phyloP scores from a whole-genome alignment of 225 moss, liverwort and hornwort genomes.

The Asterella californica region DNA sequence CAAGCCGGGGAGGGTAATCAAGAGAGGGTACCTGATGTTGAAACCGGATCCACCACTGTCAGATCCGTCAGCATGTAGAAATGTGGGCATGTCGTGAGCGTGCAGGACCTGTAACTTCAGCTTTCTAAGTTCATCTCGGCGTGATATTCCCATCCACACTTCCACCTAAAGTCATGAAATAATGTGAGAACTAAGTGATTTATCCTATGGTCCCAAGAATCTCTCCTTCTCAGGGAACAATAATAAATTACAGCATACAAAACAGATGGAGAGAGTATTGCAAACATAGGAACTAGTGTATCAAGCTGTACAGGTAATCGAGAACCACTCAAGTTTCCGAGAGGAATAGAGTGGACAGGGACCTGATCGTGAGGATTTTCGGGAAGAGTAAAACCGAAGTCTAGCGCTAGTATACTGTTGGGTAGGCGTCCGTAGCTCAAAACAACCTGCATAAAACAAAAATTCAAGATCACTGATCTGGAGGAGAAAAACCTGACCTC shows the following conservation, averaged over 20 bases:
- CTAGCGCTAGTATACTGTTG: constrained; percentile 78
- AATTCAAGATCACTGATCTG: background rate
- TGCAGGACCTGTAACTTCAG: constrained; percentile 72
- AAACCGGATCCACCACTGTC: constrained; percentile 90
- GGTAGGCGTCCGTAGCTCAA: constrained; percentile 87
- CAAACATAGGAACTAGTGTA: background rate
- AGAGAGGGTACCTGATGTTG: constrained; percentile 30
- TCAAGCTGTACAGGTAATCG: background rate
- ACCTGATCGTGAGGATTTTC: constrained; percentile 92
- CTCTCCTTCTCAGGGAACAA: background rate
- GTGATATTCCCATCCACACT: constrained; percentile 89
- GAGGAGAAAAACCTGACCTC: background rate
- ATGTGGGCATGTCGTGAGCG: constrained; percentile 76
- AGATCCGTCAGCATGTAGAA: constrained; percentile 70
- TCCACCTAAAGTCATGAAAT: constrained; percentile 49
- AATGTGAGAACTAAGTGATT: background rate
- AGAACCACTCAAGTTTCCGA: background rate
- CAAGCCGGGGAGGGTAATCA: background rate
- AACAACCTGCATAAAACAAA: constrained; percentile 53
- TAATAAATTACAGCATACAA: background rate
- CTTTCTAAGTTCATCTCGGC: constrained; percentile 74
- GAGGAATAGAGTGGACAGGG: background rate
- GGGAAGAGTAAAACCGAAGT: constrained; percentile 85
- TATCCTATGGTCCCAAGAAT: background rate
- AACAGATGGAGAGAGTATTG: background rate